These are phyloP conservation scores for Suillus decipiens DNA, from an alignment of 768 basidiomycete genomes.

Conservation along the genomic window DNA sequence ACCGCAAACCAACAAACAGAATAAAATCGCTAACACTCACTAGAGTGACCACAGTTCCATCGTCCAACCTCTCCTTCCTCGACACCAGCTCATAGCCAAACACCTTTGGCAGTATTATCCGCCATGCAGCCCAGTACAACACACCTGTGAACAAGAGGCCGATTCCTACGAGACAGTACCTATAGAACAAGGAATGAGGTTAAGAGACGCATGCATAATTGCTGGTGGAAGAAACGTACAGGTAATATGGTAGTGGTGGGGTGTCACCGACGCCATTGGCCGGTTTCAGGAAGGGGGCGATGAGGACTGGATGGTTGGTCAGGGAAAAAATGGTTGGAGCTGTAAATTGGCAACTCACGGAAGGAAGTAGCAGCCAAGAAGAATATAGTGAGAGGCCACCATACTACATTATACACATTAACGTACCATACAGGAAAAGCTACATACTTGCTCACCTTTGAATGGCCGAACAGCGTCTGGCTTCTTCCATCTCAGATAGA, in stretches of 20 bases:
- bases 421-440: not conserved
- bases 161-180: constrained; percentile 57
- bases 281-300: constrained; percentile 57
- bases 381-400: constrained; percentile 56
- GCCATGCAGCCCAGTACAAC: constrained; percentile 57
- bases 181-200: constrained; percentile 15
- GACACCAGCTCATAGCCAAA: constrained; percentile 51
- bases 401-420: constrained; percentile 39
- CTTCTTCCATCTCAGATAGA: constrained; percentile 55
- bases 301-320: constrained; percentile 40
- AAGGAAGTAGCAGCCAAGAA: constrained; percentile 53
- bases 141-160: constrained; percentile 47
- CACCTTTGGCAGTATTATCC: constrained; percentile 47
- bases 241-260: constrained; percentile 59
- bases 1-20: not conserved
- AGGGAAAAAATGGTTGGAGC: not conserved
- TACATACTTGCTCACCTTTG: constrained; percentile 38
- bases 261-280: constrained; percentile 58
- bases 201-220: not conserved
- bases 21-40: constrained; percentile 34
- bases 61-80: constrained; percentile 46
- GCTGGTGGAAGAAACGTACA: constrained; percentile 28
- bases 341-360: constrained; percentile 36
- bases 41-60: constrained; percentile 56
- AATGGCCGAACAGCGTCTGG: constrained; percentile 52